phyloP scores from a whole-genome alignment of 2,329 filamentous ascomycete genomes.

The Neurospora sp. region DNA sequence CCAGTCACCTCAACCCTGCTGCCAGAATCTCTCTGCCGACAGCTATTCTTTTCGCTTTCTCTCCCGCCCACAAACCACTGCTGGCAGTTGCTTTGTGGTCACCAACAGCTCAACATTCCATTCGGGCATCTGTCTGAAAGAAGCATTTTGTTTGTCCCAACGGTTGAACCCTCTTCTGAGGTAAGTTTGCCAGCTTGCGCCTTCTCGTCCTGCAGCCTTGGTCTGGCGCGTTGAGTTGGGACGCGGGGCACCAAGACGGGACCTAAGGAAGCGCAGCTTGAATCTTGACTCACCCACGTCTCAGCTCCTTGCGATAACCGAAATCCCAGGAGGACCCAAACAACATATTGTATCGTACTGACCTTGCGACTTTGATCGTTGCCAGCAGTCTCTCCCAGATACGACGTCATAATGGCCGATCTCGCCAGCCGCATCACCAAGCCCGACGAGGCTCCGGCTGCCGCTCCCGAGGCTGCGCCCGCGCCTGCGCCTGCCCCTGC shows the following conservation, averaged over 20 bases:
- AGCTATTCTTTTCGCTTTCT: not conserved
- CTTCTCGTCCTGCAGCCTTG: not conserved
- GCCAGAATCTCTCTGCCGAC: not conserved
- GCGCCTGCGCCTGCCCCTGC: slow-evolving; percentile 9
- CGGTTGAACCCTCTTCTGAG: not conserved
- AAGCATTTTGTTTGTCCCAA: not conserved
- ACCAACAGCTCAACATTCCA: not conserved
- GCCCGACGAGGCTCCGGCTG: slow-evolving; percentile 24
- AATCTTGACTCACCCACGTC: not conserved
- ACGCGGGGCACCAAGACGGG: not conserved
- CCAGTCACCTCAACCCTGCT: not conserved
- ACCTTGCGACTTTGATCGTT: not conserved
- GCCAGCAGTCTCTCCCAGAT: not conserved
- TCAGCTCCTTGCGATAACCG: not conserved
- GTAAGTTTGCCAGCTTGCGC: not conserved
- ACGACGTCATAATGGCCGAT: slow-evolving; percentile 31
- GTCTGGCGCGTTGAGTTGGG: not conserved
- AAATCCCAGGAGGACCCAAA: not conserved
- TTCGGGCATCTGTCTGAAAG: not conserved
- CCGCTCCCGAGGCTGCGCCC: slow-evolving; percentile 13
- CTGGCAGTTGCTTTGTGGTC: not conserved
- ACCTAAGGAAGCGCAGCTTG: not conserved
- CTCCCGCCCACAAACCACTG: not conserved
- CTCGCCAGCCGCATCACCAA: slow-evolving; percentile 43
- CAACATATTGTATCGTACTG: not conserved